Evolutionary conservation across 2,329 filamentous ascomycete species (phyloP).

Genomic region (Akanthomyces muscarius): DNA sequence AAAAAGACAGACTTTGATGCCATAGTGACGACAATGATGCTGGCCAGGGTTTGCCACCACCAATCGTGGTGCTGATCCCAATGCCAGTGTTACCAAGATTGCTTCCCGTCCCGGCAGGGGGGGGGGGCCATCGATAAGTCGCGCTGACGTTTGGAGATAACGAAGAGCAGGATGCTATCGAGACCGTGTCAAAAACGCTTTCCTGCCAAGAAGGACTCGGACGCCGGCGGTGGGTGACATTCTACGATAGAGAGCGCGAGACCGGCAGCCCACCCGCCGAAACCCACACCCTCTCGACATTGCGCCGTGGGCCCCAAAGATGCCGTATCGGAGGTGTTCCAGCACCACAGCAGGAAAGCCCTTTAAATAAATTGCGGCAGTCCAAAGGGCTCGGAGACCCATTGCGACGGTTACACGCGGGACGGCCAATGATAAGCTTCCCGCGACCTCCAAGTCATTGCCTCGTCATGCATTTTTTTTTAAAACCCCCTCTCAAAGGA

Average conservation of each 20-base stretch:
- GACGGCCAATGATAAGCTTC: background rate
- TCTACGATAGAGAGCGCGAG: background rate
- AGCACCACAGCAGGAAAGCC: constrained; percentile 1
- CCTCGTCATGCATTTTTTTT: background rate
- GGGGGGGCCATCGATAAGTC: no score
- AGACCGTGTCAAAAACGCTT: no score
- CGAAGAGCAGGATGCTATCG: no score
- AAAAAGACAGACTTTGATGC: no score
- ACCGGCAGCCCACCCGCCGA: constrained; percentile 4
- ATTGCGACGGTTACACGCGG: constrained; percentile 16
- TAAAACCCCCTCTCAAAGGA: background rate
- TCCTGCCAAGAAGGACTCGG: no score
- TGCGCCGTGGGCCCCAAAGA: background rate
- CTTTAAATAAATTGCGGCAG: background rate
- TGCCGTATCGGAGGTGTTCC: constrained; percentile 15
- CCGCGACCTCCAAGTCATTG: background rate
- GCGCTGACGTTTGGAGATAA: no score
- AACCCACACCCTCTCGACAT: background rate
- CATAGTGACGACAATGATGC: background rate
- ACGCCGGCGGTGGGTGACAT: no score
- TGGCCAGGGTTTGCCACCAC: background rate
- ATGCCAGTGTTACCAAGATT: no score
- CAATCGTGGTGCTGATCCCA: background rate
- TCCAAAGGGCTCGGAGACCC: constrained; percentile 1
- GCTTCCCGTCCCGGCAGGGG: no score